Evolutionary conservation across 139 green algal genomes (phyloP), one percentile per base, ranked within the genome.

Genomic region (Medakamo hakoo): DNA sequence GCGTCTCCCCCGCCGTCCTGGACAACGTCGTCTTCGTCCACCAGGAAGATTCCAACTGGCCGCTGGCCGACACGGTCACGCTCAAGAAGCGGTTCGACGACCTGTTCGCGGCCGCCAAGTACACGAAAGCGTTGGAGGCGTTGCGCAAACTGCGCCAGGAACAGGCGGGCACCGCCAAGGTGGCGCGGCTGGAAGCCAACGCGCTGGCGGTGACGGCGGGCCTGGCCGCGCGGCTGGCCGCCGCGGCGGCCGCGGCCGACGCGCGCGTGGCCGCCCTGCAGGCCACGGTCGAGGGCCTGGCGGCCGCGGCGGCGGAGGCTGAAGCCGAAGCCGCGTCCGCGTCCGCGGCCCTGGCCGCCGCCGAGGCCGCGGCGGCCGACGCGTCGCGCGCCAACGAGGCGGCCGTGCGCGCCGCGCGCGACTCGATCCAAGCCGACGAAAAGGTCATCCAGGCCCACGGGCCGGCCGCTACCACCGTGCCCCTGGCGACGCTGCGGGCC

Each of bases 21-120:
- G 92, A 98, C 62, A 95, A 94, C 66, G 93, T 99, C 24, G 93
- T 99, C 49, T 99, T 99, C 68, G 93, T 99, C 55, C 93, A 99
- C 74, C 91, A 98, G 72, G 93, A 99, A 67, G 93, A 98, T 24
- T 86, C 78, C 66, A 96, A 95, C 76, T 99, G 93, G 92, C 93
- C 93, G 9, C 80, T 99, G 59, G 80, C 80, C 2, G 93, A 99
- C 56, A 81, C 73, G 14, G 65, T 78, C 48, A 75, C 78, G 25
- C 75, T 99, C 24, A 99, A 99, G 75, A 90, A 92, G 52, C 92
- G 91, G 68, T 99, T 99, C 79, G 93, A 99, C 64, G 88, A 95
- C 66, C 95, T 99, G 49, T 99, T 99, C 63, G 76, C 81, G 4
- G 88, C 92, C 25, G 95, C 89, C 26, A 94, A 96, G 69, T 94